Percentiles rank a stretch among this genome's conserved stretches.
These are phyloP conservation scores for Ceraceosorus guamensis DNA, from an alignment of 1,284 basidiomycete genomes.

Conservation along the genomic window DNA sequence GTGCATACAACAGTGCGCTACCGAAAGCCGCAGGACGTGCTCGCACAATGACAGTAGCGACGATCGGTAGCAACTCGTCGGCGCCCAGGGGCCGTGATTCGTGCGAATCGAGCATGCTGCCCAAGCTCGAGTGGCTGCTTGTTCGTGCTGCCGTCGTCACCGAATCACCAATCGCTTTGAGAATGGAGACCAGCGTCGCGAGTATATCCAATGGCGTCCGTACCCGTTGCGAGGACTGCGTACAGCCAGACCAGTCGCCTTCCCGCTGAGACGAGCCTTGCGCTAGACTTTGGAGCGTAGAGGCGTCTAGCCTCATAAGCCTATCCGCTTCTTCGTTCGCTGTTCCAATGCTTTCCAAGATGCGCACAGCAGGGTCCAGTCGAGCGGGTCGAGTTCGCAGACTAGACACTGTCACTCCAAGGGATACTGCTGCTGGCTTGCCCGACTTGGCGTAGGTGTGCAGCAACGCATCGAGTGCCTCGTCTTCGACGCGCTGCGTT, in stretches of 20 bases:
- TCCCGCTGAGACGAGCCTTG: no score
- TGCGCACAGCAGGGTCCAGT: neutral
- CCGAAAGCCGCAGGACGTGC: neutral
- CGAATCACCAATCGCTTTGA: neutral
- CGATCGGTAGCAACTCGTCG: neutral
- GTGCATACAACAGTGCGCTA: neutral
- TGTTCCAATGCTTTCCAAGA: no score
- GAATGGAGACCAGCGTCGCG: neutral
- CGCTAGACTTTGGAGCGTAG: no score
- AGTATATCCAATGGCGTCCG: neutral
- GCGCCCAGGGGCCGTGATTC: neutral
- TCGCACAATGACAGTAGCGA: neutral
- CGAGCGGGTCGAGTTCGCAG: neutral
- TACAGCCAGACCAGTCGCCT: no score
- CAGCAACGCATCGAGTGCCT: neutral
- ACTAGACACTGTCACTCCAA: neutral
- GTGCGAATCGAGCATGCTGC: neutral
- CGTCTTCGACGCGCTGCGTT: neutral
- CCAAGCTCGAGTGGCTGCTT: neutral
- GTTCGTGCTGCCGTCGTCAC: neutral
- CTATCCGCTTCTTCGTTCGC: no score
- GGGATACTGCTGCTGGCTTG: neutral
- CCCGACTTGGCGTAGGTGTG: neutral
- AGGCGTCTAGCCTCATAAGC: no score
- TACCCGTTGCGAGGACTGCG: no score